Evolutionary conservation across 2,329 filamentous ascomycete species (phyloP).

Genomic region (Hypoxylon rubiginosum): DNA sequence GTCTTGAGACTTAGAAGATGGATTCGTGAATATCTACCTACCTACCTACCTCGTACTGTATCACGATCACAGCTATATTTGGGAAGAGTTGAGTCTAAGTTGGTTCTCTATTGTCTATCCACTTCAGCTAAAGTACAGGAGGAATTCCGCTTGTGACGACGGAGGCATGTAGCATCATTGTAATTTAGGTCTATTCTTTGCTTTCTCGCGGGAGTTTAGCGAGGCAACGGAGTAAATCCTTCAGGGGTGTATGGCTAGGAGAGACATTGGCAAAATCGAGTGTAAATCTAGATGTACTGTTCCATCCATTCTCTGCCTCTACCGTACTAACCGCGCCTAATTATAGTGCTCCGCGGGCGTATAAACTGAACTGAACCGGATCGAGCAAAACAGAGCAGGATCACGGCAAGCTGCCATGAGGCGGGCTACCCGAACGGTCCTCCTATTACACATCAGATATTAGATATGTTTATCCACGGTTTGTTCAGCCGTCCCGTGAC

Average conservation of each 20-base stretch:
- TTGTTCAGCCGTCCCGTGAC: not conserved
- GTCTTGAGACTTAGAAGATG: conserved; percentile 1
- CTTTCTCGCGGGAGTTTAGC: not conserved
- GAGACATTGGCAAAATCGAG: too few relatives aligned
- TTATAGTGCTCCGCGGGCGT: not conserved
- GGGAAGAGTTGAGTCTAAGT: not conserved
- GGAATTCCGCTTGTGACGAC: not conserved
- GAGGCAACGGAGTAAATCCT: too few relatives aligned
- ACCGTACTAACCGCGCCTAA: not conserved
- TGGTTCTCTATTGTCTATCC: not conserved
- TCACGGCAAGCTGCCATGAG: too few relatives aligned
- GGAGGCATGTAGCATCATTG: not conserved
- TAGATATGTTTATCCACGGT: too few relatives aligned
- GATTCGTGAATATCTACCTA: not conserved
- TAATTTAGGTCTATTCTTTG: not conserved
- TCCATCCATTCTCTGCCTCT: not conserved
- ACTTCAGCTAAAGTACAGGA: not conserved
- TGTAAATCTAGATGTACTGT: not conserved
- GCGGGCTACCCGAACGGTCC: too few relatives aligned
- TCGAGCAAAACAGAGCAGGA: not conserved
- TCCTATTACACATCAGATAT: too few relatives aligned
- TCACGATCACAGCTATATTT: not conserved
- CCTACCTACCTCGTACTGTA: too few relatives aligned
- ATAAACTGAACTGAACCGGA: not conserved
- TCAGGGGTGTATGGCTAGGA: too few relatives aligned